These are phyloP conservation scores for Herpotrichia juniperi DNA, from an alignment of 2,329 filamentous ascomycete species.

Conservation along the genomic window DNA sequence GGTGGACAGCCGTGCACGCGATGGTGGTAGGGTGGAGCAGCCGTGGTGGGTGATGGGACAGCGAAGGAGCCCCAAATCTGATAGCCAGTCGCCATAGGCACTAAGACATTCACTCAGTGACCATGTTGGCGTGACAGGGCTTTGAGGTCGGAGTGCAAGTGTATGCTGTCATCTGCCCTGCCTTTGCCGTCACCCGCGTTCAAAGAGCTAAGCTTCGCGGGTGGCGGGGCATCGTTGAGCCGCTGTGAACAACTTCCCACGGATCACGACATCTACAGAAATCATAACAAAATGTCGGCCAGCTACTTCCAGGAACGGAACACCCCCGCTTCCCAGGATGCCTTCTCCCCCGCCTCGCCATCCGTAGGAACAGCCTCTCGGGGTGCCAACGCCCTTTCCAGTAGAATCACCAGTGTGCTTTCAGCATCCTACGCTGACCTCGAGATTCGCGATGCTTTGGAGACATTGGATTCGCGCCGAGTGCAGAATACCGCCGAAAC, in stretches of 20 bases:
- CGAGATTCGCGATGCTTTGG: constrained; percentile 85
- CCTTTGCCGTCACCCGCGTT: constrained; percentile 3
- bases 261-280: not conserved
- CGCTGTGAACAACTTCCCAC: constrained; percentile 1
- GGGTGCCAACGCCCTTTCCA: constrained; percentile 71
- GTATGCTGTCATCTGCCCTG: constrained; percentile 15
- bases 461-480: constrained; percentile 74
- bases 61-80: constrained; percentile 9
- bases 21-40: constrained; percentile 13
- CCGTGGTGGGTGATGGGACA: constrained; percentile 21
- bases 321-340: constrained; percentile 33
- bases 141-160: not conserved
- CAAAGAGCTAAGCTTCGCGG: constrained; percentile 9
- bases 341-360: constrained; percentile 32
- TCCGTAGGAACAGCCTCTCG: constrained; percentile 28
- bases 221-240: constrained; percentile 1
- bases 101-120: constrained; percentile 14
- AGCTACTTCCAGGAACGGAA: constrained; percentile 41
- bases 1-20: constrained; percentile 21
- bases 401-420: constrained; percentile 82
- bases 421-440: constrained; percentile 92
- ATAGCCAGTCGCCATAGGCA: constrained; percentile 12
- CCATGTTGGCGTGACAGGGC: constrained; percentile 14
- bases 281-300: constrained; percentile 28
- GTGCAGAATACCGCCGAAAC: constrained; percentile 78